Base-by-base conservation (phyloP, 1,284 basidiomycete species). In the Trichosporon inkin region DNA sequence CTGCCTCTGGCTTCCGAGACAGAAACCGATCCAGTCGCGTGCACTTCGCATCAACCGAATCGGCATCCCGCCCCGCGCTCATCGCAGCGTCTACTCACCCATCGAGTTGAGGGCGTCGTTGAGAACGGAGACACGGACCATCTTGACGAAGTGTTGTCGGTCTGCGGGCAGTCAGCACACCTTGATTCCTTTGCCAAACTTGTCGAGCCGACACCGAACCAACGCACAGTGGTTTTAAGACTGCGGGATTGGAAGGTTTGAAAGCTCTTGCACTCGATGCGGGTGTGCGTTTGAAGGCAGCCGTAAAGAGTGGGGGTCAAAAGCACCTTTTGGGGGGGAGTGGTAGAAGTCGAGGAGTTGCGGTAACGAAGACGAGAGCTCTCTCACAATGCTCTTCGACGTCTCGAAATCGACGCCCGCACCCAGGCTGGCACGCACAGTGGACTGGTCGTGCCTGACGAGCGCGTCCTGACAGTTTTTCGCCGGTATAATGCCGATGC, bases 41-140 rank as follows among this genome's bases (percentile, higher is more conserved):
- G 44, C 51, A 24, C 6, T 37, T 19, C 32, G 35, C 32, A 22
- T 35, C 14, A 6, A 6, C 19, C 24, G 10, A 4, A 11, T 7
- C 44, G 10, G 22, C 16, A 13, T 49, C 44, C 10, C 24, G 24
- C 19, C 22, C 34, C 22, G 32, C 19, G n/a, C 19, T 28, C 8
- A 17, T 16, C 28, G 44, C 24, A 20, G n/a, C 36, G 3, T 22
- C 54, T 55, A 39, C 58, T 38, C 16, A 51, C 53, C 34, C 40
- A 96, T 96, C 70, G 84, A 84, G 74, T 95, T 86, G 41, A 99
- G 88, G 64, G 95, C 88, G 44, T 57, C 85, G 63, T 79, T 79
- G 62, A 80, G 76, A 56, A 80, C 77, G 64, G 78, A 79, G 63
- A 71, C 70, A 68, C 78, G 72, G 66, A 78, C 75, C 78, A 78